These are phyloP conservation scores for Kodamaea nitidulidarum DNA, from an alignment of 805 yeast species.

Conservation along the genomic window DNA sequence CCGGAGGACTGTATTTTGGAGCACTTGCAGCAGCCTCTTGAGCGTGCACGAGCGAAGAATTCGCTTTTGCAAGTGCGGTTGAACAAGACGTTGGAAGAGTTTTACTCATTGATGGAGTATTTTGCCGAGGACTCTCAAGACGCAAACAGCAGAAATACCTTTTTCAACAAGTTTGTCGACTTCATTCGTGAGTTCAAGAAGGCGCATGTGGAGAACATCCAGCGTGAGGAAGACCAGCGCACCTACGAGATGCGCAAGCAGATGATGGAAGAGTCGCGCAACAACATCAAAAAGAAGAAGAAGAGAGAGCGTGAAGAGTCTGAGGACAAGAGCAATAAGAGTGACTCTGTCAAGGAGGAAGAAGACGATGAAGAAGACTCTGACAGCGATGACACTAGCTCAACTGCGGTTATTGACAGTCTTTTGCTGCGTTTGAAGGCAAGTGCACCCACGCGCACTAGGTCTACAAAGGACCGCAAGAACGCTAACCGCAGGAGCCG, in stretches of 20 bases:
- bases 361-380: conserved; percentile 14
- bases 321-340: conserved; percentile 11
- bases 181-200: conserved; percentile 76
- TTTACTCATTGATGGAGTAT: conserved; percentile 66
- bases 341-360: neutral
- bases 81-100: conserved; percentile 58
- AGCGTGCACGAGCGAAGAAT: conserved; percentile 70
- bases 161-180: conserved; percentile 74
- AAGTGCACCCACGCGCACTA: conserved; percentile 19
- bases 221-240: conserved; percentile 74
- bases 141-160: conserved; percentile 57
- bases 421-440: conserved; percentile 31
- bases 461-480: conserved; percentile 15
- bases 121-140: conserved; percentile 91
- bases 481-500: conserved; percentile 24
- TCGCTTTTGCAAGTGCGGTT: conserved; percentile 62
- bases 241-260: conserved; percentile 36
- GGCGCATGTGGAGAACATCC: conserved; percentile 74
- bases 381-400: conserved; percentile 10
- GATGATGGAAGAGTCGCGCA: conserved; percentile 25
- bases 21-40: conserved; percentile 60
- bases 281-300: conserved; percentile 10
- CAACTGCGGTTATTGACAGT: conserved; percentile 29
- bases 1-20: conserved; percentile 73
- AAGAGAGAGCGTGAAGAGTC: conserved; percentile 11